These are phyloP conservation scores for Auriscalpium orientale DNA, from an alignment of 768 basidiomycete genomes.

Conservation along the genomic window DNA sequence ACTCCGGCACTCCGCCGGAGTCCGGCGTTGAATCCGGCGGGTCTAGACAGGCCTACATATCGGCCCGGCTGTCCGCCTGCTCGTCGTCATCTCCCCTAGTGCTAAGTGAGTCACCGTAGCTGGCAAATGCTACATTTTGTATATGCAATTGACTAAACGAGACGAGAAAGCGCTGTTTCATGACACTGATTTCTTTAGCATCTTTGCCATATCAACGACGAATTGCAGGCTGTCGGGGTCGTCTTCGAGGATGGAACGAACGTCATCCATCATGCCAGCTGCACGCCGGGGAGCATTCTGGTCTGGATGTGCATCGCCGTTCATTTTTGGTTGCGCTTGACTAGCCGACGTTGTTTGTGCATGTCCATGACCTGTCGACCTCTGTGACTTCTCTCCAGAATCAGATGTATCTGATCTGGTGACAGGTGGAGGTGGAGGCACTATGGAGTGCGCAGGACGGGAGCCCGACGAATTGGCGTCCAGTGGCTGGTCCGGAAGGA, in stretches of 20 bases:
- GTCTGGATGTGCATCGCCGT: background rate
- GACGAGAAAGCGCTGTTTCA: too few relatives aligned
- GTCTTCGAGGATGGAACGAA: background rate
- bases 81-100: too few relatives aligned
- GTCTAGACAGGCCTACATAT: too few relatives aligned
- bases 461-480: background rate
- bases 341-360: background rate
- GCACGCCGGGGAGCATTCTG: background rate
- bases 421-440: background rate
- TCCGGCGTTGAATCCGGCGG: too few relatives aligned
- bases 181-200: background rate
- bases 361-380: background rate
- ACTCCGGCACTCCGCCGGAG: too few relatives aligned
- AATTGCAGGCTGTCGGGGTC: background rate
- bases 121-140: too few relatives aligned
- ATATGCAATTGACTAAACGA: too few relatives aligned
- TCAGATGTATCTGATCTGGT: background rate
- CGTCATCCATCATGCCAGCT: background rate
- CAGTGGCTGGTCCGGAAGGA: background rate
- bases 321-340: background rate
- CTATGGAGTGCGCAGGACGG: background rate
- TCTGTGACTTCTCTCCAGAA: too few relatives aligned
- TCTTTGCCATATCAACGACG: background rate
- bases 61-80: too few relatives aligned
- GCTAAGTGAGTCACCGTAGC: too few relatives aligned